A percentile compares a stretch with the other conserved stretches of the same genome.
phyloP scores from a whole-genome alignment of 441 rosid genomes.

The Populus trichocarpa region DNA sequence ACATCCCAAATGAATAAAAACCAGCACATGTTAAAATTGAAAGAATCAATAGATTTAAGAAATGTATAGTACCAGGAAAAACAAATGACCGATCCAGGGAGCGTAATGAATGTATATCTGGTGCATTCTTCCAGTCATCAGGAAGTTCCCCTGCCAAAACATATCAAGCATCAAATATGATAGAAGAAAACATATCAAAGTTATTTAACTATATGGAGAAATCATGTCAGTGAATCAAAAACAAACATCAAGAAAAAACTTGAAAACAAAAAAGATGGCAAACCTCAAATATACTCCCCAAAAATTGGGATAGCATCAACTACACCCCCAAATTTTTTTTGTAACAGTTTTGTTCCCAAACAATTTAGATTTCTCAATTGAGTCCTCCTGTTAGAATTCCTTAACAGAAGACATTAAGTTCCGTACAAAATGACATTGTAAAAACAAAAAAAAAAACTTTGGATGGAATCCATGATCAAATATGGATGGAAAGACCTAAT shows the following conservation, averaged over 20 bases:
- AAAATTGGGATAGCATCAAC: no score
- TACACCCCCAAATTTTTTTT: background rate
- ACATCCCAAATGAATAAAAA: slow-evolving; percentile 5
- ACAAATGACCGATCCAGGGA: slow-evolving; percentile 82
- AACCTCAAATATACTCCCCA: background rate
- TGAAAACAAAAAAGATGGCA: background rate
- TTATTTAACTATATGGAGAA: background rate
- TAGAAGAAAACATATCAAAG: background rate
- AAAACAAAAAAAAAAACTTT: background rate
- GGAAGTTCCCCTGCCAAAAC: slow-evolving; percentile 61
- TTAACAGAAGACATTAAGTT: background rate
- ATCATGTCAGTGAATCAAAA: background rate
- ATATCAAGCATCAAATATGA: background rate
- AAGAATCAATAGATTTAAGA: slow-evolving; percentile 21
- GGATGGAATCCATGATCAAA: background rate
- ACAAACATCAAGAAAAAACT: background rate
- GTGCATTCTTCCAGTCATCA: slow-evolving; percentile 60
- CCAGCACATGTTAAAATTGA: slow-evolving; percentile 10
- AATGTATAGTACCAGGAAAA: slow-evolving; percentile 64
- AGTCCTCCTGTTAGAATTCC: background rate
- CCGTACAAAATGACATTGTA: background rate
- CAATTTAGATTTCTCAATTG: background rate
- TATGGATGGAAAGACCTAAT: background rate
- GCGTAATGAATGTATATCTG: slow-evolving; percentile 53
- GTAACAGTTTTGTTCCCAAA: no score